Conservation (phyloP, 139 green algal species). For the Chlamydomonas sp. region DNA sequence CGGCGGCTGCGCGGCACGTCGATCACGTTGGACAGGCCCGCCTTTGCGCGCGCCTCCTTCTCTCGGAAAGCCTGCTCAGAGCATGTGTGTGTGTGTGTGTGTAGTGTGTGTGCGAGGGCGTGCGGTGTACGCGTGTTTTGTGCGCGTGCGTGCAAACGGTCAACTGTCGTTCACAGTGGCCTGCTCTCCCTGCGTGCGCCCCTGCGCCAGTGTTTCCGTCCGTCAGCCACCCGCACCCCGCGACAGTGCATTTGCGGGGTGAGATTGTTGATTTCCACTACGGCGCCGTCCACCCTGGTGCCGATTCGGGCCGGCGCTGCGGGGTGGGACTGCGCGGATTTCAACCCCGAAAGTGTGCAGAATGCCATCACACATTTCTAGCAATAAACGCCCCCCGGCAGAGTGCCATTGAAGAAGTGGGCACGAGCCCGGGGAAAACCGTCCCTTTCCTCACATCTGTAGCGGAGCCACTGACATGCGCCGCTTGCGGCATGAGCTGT, state of each 20-base stretch:
- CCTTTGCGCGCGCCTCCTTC: background rate
- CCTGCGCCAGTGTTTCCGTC: background rate
- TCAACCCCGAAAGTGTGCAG: too few relatives aligned
- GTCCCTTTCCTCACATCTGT: background rate
- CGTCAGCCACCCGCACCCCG: too few relatives aligned
- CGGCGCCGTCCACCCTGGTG: too few relatives aligned
- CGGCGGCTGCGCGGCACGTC: background rate
- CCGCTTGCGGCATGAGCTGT: conserved; percentile 58
- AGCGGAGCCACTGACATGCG: conserved; percentile 20
- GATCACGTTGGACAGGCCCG: background rate
- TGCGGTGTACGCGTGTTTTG: background rate
- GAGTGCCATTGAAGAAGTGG: too few relatives aligned
- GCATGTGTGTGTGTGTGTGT: too few relatives aligned
- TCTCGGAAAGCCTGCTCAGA: conserved; percentile 9
- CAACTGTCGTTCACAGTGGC: background rate
- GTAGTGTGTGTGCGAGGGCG: too few relatives aligned
- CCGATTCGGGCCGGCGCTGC: too few relatives aligned
- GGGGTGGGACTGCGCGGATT: too few relatives aligned
- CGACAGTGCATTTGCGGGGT: too few relatives aligned
- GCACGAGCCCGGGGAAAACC: background rate
- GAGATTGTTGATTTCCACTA: background rate
- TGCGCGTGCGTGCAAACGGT: background rate
- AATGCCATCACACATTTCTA: too few relatives aligned
- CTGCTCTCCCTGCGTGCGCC: background rate
- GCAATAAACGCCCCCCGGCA: too few relatives aligned